Evolutionary conservation across 345 rosid species (phyloP).

Genomic region (Trapa bicornis): DNA sequence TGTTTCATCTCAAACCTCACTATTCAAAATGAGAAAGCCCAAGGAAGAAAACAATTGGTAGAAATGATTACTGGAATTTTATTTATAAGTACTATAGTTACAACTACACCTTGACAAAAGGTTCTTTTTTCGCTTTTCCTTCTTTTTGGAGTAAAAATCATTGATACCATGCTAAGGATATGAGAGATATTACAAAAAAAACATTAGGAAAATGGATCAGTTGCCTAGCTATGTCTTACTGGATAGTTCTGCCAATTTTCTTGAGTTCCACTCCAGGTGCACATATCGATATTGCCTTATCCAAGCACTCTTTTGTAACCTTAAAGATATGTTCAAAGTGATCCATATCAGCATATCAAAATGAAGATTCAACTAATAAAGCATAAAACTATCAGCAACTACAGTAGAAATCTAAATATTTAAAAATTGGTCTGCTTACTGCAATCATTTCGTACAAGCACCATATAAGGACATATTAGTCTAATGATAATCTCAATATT

Average conservation of each 20-base stretch:
- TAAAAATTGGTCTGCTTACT: not conserved
- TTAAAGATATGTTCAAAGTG: slow-evolving; percentile 16
- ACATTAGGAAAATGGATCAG: not conserved
- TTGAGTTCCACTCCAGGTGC: slow-evolving; percentile 70
- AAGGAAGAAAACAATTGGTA: not conserved
- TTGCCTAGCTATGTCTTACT: slow-evolving; percentile 36
- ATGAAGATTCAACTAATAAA: slow-evolving; percentile 6
- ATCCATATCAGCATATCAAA: slow-evolving; percentile 3
- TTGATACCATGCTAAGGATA: not conserved
- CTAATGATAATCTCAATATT: not conserved
- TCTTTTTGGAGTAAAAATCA: no score
- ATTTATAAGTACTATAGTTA: not conserved
- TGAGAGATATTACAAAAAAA: no score
- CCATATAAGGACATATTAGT: not conserved
- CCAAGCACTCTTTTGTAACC: slow-evolving; percentile 79
- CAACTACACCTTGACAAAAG: not conserved
- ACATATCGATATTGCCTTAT: slow-evolving; percentile 72
- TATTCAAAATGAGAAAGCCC: not conserved
- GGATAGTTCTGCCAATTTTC: slow-evolving; percentile 76
- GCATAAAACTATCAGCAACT: not conserved
- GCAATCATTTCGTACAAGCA: not conserved
- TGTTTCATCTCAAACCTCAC: not conserved
- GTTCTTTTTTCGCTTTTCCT: no score
- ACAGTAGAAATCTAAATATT: not conserved
- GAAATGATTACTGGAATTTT: not conserved